Percentiles rank a stretch among this genome's conserved stretches.
Evolutionary conservation across 1,284 basidiomycete genomes (phyloP).

Genomic region (Neonothopanus nambi): DNA sequence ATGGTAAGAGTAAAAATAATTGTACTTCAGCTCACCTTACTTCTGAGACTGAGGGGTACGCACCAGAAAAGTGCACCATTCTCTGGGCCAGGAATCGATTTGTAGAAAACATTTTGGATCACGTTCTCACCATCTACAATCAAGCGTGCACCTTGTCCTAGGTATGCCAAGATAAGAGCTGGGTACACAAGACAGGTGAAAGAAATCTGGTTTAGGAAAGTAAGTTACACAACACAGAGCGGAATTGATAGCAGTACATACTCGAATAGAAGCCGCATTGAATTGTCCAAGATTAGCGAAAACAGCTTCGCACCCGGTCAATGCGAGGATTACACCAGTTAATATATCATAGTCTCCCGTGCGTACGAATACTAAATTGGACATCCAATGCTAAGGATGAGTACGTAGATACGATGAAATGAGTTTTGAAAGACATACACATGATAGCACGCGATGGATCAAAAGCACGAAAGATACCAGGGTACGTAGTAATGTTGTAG

Average conservation of each 20-base stretch:
- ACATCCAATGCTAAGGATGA: not conserved
- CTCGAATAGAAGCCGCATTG: constrained; percentile 54
- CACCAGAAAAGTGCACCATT: constrained; percentile 60
- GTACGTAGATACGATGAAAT: too few relatives aligned
- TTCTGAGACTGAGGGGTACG: too few relatives aligned
- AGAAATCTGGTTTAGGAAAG: constrained; percentile 37
- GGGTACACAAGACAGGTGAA: constrained; percentile 60
- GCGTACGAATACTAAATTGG: constrained; percentile 56
- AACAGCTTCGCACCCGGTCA: constrained; percentile 70
- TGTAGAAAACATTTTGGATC: constrained; percentile 60
- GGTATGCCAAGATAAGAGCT: constrained; percentile 61
- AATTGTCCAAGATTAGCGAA: constrained; percentile 72
- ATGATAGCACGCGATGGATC: constrained; percentile 67
- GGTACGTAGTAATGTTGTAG: constrained; percentile 53
- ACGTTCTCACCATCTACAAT: constrained; percentile 50
- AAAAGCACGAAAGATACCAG: constrained; percentile 64
- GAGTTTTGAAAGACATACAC: constrained; percentile 36
- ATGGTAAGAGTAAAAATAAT: too few relatives aligned
- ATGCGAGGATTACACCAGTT: constrained; percentile 60
- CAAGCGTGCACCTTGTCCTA: constrained; percentile 68
- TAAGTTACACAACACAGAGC: not conserved
- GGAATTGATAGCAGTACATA: constrained; percentile 20
- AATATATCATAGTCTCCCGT: constrained; percentile 62
- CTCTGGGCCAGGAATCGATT: constrained; percentile 55
- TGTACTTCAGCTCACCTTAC: too few relatives aligned